These are phyloP conservation scores for Santalum album DNA, from an alignment of 164 flowering plant species.

Conservation along the genomic window DNA sequence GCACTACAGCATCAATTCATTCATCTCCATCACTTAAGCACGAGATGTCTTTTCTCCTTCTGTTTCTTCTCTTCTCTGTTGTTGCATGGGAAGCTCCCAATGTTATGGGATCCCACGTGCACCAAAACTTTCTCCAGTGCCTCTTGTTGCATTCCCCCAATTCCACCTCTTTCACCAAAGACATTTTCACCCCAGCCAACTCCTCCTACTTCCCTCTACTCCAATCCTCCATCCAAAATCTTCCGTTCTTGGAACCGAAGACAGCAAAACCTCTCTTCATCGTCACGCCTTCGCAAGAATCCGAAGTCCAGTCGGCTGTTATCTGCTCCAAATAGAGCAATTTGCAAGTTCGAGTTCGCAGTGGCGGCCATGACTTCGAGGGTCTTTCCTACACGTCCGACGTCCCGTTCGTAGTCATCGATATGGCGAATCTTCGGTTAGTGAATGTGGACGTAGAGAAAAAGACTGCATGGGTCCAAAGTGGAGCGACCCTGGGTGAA, in stretches of 20 bases:
- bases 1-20: too few relatives aligned
- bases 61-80: too few relatives aligned
- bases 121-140: too few relatives aligned
- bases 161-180: too few relatives aligned
- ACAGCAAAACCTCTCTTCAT: slow-evolving; percentile 18
- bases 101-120: too few relatives aligned
- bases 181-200: too few relatives aligned
- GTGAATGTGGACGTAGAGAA: not conserved
- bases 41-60: too few relatives aligned
- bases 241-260: not conserved
- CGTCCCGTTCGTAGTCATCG: not conserved
- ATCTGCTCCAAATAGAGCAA: slow-evolving; percentile 17
- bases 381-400: not conserved
- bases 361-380: not conserved
- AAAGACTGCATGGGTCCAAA: slow-evolving; percentile 23
- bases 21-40: too few relatives aligned
- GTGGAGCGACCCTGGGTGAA: slow-evolving; percentile 29
- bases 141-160: too few relatives aligned
- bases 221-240: too few relatives aligned
- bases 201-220: too few relatives aligned
- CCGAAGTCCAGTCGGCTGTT: slow-evolving; percentile 20
- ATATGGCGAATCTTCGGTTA: not conserved
- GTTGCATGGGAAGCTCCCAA: too few relatives aligned
- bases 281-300: slow-evolving; percentile 20
- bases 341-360: slow-evolving; percentile 3